A percentile compares a stretch with the other conserved stretches of the same genome.
Conservation (phyloP, 805 yeast genomes). For the Nakazawaea ishiwadae region DNA sequence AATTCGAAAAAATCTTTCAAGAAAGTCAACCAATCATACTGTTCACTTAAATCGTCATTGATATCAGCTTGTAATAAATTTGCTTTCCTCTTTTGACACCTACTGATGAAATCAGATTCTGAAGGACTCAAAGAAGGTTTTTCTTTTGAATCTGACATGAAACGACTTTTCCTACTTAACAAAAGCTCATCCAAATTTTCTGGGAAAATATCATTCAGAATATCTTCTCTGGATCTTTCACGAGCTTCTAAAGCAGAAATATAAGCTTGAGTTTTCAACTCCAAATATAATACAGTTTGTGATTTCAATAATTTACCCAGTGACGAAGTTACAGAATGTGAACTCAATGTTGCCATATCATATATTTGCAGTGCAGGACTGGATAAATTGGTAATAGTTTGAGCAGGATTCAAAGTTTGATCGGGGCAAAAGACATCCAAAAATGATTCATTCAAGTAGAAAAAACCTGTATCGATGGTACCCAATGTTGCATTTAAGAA, state of each 20-base stretch:
- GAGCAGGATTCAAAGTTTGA: slow-evolving; percentile 46
- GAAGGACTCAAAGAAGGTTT: slow-evolving; percentile 54
- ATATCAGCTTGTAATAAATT: slow-evolving; percentile 44
- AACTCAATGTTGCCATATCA: slow-evolving; percentile 4
- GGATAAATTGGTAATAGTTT: slow-evolving; percentile 24
- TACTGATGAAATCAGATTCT: slow-evolving; percentile 71
- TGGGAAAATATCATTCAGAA: slow-evolving; percentile 76
- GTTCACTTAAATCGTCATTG: slow-evolving; percentile 53
- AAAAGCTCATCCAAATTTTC: slow-evolving; percentile 47
- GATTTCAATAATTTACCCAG: slow-evolving; percentile 53
- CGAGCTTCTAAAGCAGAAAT: slow-evolving; percentile 76
- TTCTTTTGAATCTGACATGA: slow-evolving; percentile 19
- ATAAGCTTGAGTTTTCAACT: slow-evolving; percentile 92
- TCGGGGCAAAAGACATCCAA: slow-evolving; percentile 84
- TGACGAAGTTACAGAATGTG: slow-evolving; percentile 2
- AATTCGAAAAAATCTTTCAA: slow-evolving; percentile 76
- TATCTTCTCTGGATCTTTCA: slow-evolving; percentile 57
- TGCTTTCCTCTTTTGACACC: slow-evolving; percentile 70
- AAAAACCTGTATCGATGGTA: slow-evolving; percentile 80
- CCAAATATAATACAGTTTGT: slow-evolving; percentile 76
- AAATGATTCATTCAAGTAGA: slow-evolving; percentile 78
- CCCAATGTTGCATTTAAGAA: slow-evolving; percentile 86
- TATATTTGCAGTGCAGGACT: background rate
- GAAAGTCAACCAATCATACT: slow-evolving; percentile 84
- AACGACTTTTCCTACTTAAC: slow-evolving; percentile 28